Conservation (phyloP, 257 asterid genomes). For the Jasminum sambac region DNA sequence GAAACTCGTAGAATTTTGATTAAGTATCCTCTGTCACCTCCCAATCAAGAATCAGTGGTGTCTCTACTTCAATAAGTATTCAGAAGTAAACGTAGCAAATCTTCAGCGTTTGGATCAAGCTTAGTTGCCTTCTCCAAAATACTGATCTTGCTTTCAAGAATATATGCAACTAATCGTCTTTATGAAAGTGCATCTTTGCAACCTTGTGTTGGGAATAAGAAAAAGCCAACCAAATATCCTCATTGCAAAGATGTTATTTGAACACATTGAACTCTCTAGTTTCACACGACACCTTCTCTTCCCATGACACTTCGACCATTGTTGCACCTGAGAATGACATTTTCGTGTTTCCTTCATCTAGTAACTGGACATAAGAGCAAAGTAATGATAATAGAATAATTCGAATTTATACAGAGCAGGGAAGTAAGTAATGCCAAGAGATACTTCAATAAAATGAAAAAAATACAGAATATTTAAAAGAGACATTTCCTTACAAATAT, state of each 20-base stretch:
- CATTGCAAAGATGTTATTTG: constrained; percentile 83
- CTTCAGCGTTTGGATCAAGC: constrained; percentile 82
- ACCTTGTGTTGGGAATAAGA: constrained; percentile 92
- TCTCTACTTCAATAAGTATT: constrained; percentile 81
- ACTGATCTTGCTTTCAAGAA: constrained; percentile 91
- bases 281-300: constrained; percentile 72
- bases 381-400: too few relatives aligned
- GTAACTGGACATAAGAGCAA: constrained; percentile 47
- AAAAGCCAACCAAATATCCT: constrained; percentile 72
- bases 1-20: constrained; percentile 75
- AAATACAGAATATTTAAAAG: too few relatives aligned
- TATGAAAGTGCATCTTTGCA: constrained; percentile 80
- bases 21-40: constrained; percentile 87
- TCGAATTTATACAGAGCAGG: too few relatives aligned
- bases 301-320: constrained; percentile 89
- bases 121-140: constrained; percentile 94
- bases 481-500: too few relatives aligned
- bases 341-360: constrained; percentile 39
- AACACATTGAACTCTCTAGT: constrained; percentile 78
- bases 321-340: constrained; percentile 31
- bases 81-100: constrained; percentile 78
- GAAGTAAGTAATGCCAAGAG: too few relatives aligned
- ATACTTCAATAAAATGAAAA: too few relatives aligned
- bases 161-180: constrained; percentile 90
- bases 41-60: constrained; percentile 63